Evolutionary conservation across 139 green algal species (phyloP).

Genomic region (Chlamydomonas schloesseri): DNA sequence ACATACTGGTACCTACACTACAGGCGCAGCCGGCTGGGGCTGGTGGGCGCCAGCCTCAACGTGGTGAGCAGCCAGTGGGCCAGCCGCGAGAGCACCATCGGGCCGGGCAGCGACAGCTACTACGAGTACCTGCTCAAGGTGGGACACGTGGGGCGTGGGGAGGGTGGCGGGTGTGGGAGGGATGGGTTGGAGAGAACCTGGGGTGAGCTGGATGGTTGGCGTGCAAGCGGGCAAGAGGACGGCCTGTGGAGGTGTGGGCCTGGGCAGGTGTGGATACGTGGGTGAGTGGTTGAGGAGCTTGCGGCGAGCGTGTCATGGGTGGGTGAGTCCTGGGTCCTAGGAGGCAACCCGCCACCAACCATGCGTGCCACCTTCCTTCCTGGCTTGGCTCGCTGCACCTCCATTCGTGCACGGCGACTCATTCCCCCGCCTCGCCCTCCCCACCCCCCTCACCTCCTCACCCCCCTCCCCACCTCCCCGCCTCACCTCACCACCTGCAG

Average conservation of each 20-base stretch:
- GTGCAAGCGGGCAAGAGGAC: too few species aligned
- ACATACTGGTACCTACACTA: too few species aligned
- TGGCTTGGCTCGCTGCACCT: too few species aligned
- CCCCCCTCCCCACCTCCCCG: neutral
- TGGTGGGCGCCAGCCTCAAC: conserved; percentile 84
- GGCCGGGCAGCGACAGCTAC: conserved; percentile 86
- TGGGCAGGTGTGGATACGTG: too few species aligned
- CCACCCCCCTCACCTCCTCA: neutral
- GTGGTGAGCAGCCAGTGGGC: conserved; percentile 79
- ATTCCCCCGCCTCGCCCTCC: neutral
- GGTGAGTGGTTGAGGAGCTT: too few species aligned
- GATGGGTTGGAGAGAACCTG: neutral
- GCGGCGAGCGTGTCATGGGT: too few species aligned
- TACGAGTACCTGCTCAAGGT: conserved; percentile 96
- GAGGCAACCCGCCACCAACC: too few species aligned
- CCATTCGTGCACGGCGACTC: too few species aligned
- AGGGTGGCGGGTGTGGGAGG: neutral
- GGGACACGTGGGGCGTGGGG: neutral
- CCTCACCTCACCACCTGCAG: conserved; percentile 44
- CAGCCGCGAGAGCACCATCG: conserved; percentile 76
- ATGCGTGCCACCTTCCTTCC: too few species aligned
- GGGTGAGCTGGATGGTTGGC: neutral
- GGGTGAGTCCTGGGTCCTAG: too few species aligned
- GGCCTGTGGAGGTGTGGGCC: too few species aligned
- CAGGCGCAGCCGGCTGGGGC: conserved; percentile 61